Evolutionary conservation across 495 filamentous ascomycete genomes (phyloP), one percentile per base, ranked within the genome.

Genomic region (Pseudoneurospora amorphoporcata): DNA sequence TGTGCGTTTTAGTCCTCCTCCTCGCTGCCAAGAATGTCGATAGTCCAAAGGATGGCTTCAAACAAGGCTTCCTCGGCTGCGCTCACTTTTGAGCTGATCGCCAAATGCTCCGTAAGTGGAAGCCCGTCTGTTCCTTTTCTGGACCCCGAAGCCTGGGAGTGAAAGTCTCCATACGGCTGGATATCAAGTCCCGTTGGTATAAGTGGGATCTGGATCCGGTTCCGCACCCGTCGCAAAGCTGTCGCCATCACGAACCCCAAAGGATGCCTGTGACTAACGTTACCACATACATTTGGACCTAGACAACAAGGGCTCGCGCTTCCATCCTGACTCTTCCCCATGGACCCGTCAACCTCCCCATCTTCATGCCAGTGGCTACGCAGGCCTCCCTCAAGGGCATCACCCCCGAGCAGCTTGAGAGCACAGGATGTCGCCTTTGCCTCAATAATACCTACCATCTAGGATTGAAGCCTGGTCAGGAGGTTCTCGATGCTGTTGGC

Each of bases 301-400:
- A 99, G 95, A 95, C 92, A 58, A 98, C 95, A 3, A 94, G 95
- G 87, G 95, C 95, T 14, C 91, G 95, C 74, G 95, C 95, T n/a
- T 93, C 94, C 71, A 89, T 90, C 71, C 88, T 99, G 68, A 89
- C 90, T 14, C 90, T 99, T 2, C 95, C 95, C 42, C 96, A 98
- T 88, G 95, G 95, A 76, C 86, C 91, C 0, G 94, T 98, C 16
- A 87, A 91, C 69, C 87, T 98, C 12, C 95, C 95, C 3, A 89
- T 98, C 32, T 99, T 98, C 81, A 98, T 98, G 94, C 95, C 95
- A 19, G 95, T 98, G 39, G 95, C 96, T 19, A 98, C 95, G n/a
- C 95, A 99, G 81, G 95, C 92, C 1, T 94, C 95, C 0, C 84
- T 99, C 39, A 99, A 99, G 80, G 95, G 95, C 38, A 83, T 99